Percentiles rank a stretch among this genome's conserved stretches.
phyloP scores from a whole-genome alignment of 208 protist species.

The Tritrichomonas foetus region DNA sequence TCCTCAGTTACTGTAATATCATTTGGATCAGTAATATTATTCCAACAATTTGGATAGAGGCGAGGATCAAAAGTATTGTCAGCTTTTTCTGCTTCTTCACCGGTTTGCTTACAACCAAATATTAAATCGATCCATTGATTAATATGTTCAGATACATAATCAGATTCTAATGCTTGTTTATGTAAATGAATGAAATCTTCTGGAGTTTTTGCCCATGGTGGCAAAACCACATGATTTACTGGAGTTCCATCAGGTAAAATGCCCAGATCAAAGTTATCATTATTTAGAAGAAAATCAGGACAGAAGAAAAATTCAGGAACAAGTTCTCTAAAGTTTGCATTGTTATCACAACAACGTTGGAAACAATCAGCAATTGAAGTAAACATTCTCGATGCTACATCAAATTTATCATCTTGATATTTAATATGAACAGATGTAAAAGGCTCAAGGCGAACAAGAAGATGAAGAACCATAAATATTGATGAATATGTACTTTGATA shows the following conservation, averaged over 20 bases:
- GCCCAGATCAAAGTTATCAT: conserved; percentile 57
- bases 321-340: conserved; percentile 47
- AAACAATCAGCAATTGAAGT: not conserved
- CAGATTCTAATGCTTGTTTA: not conserved
- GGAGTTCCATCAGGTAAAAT: conserved; percentile 30
- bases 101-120: not conserved
- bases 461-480: conserved; percentile 65
- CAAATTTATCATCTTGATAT: conserved; percentile 72
- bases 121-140: conserved; percentile 16
- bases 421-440: conserved; percentile 50
- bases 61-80: conserved; percentile 19
- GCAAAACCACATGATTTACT: conserved; percentile 47
- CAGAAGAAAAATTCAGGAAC: conserved; percentile 66
- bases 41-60: not conserved
- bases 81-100: not conserved
- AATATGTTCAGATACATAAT: not conserved
- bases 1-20: not conserved
- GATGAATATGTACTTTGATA: conserved; percentile 97
- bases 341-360: not conserved
- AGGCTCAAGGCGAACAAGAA: conserved; percentile 49
- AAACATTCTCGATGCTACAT: not conserved
- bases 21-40: not conserved
- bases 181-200: not conserved
- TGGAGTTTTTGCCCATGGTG: conserved; percentile 46
- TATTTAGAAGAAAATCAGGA: conserved; percentile 59